Percentiles rank a stretch among this genome's conserved stretches.
Conservation (phyloP, 83 land plant genomes). For the Larix sibirica region DNA sequence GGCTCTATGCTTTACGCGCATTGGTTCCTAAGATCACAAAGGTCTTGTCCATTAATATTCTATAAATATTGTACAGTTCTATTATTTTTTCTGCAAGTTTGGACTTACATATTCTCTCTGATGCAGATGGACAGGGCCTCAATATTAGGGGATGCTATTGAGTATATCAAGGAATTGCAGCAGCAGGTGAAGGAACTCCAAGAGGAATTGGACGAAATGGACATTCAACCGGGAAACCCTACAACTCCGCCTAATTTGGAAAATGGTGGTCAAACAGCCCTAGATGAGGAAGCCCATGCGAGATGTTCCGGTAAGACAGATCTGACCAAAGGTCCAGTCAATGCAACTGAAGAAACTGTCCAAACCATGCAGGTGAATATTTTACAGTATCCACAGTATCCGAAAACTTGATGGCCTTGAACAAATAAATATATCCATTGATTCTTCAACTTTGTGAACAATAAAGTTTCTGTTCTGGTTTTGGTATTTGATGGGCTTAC, state of each 20-base stretch:
- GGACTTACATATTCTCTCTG: neutral
- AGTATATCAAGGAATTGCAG: constrained; percentile 83
- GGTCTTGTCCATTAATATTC: constrained; percentile 36
- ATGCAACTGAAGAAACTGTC: constrained; percentile 34
- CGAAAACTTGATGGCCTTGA: neutral
- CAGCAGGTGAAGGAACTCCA: constrained; percentile 83
- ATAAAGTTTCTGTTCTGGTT: no score
- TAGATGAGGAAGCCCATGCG: constrained; percentile 15
- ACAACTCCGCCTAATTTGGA: constrained; percentile 10
- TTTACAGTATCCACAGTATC: no score
- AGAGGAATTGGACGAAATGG: constrained; percentile 76
- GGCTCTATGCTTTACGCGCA: constrained; percentile 79
- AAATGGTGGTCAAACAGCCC: constrained; percentile 14
- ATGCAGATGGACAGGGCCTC: constrained; percentile 92
- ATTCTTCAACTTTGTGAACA: no score
- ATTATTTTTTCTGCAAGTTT: no score
- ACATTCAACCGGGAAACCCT: constrained; percentile 24
- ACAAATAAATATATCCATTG: no score
- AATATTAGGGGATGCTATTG: constrained; percentile 92
- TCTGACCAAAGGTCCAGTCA: constrained; percentile 17
- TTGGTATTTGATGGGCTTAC: no score
- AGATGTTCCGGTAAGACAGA: constrained; percentile 33
- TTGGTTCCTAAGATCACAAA: constrained; percentile 94
- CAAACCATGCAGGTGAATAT: constrained; percentile 51
- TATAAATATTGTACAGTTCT: no score